These are phyloP conservation scores for Cytospora leucostoma DNA, from an alignment of 2,329 filamentous ascomycete genomes.

Conservation along the genomic window DNA sequence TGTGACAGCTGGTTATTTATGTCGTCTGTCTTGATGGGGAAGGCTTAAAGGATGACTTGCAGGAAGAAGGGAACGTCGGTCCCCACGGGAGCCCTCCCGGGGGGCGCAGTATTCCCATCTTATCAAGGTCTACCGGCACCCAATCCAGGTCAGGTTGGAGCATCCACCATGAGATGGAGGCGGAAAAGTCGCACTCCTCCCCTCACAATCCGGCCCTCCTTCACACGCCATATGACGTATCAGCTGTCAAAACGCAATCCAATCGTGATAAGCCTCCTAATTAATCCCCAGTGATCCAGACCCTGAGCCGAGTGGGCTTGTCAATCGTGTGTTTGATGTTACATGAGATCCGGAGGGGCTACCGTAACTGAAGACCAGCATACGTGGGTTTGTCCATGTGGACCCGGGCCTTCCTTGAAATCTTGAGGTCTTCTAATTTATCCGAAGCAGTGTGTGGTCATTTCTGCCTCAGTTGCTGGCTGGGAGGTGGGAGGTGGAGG, in stretches of 20 bases:
- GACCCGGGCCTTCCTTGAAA: not conserved
- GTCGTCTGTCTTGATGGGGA: slow-evolving; percentile 1
- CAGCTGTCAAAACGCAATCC: slow-evolving; percentile 1
- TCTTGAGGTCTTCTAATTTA: not conserved
- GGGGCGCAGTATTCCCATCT: slow-evolving; percentile 16
- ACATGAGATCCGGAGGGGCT: not conserved
- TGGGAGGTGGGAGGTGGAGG: not conserved
- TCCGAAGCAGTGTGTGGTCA: not conserved
- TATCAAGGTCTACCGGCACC: not conserved
- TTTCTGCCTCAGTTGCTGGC: not conserved
- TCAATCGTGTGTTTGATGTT: slow-evolving; percentile 10
- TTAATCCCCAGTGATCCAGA: not conserved
- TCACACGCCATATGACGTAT: slow-evolving; percentile 19
- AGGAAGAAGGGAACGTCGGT: slow-evolving; percentile 6
- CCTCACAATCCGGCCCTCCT: not conserved
- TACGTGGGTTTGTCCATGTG: not conserved
- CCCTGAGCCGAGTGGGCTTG: slow-evolving; percentile 11
- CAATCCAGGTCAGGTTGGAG: not conserved
- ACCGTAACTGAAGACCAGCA: not conserved
- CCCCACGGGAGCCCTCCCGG: slow-evolving; percentile 4
- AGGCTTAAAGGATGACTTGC: slow-evolving; percentile 7
- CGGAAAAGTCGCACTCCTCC: not conserved
- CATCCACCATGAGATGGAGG: slow-evolving; percentile 6
- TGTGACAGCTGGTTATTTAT: not conserved
- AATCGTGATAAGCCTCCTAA: slow-evolving; percentile 1